Percentiles rank a stretch among this genome's conserved stretches.
Evolutionary conservation across 2,329 filamentous ascomycete genomes (phyloP).

Genomic region (Uncinocarpus reesii): DNA sequence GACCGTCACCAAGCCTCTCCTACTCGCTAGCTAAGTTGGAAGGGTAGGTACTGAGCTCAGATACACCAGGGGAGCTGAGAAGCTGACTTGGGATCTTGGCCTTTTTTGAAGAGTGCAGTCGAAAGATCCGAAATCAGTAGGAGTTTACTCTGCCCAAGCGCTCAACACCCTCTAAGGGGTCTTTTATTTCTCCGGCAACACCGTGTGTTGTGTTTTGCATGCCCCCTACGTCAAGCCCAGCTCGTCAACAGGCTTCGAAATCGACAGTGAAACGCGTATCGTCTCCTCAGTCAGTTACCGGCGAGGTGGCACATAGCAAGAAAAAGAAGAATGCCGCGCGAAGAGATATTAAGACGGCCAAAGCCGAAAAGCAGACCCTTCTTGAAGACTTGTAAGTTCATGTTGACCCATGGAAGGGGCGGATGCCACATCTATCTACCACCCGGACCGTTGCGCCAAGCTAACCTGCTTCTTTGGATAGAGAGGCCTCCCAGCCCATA

Average conservation of each 20-base stretch:
- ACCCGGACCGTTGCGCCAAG: not conserved
- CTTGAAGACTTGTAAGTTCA: conserved; percentile 31
- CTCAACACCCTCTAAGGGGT: conserved; percentile 20
- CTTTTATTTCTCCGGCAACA: conserved; percentile 23
- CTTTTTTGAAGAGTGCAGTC: no score
- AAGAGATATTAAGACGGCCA: conserved; percentile 29
- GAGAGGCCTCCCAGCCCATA: conserved; percentile 22
- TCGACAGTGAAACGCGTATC: conserved; percentile 26
- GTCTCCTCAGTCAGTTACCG: conserved; percentile 15
- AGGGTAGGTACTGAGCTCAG: not conserved
- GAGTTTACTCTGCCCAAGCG: not conserved
- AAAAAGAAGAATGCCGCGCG: conserved; percentile 31
- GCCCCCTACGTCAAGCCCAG: conserved; percentile 34
- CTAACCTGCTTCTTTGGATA: conserved; percentile 12
- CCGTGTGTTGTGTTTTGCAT: conserved; percentile 27
- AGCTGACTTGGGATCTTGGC: not conserved
- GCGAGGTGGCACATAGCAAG: conserved; percentile 21
- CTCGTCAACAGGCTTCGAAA: conserved; percentile 30
- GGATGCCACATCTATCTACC: not conserved
- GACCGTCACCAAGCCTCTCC: not conserved
- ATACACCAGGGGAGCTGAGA: not conserved
- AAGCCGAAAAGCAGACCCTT: conserved; percentile 25
- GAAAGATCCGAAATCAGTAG: no score
- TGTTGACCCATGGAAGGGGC: not conserved
- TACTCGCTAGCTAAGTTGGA: not conserved